These are phyloP conservation scores for Aspergillus homomorphus DNA, from an alignment of 495 filamentous ascomycete species.

Conservation along the genomic window DNA sequence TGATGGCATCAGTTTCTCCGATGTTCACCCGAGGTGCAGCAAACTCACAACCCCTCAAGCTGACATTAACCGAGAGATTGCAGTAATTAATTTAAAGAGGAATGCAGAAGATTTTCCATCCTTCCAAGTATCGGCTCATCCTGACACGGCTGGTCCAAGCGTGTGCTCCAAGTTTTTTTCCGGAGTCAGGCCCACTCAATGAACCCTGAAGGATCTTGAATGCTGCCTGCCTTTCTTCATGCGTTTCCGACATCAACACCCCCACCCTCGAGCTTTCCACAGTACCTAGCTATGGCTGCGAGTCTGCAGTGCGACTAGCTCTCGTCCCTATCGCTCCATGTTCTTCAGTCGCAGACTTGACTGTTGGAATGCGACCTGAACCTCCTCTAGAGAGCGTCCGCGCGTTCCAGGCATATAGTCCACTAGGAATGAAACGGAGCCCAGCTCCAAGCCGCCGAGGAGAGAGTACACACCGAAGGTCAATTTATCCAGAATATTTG, in stretches of 20 bases:
- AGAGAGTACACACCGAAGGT: background rate
- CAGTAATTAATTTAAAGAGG: background rate
- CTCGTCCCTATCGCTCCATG: background rate
- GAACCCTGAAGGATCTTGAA: background rate
- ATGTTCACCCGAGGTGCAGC: background rate
- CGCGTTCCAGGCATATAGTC: background rate
- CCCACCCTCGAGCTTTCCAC: background rate
- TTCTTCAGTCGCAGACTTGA: background rate
- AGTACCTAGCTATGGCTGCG: background rate
- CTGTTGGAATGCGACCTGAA: background rate
- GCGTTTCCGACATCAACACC: background rate
- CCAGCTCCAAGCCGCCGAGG: background rate
- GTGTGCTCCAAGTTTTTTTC: background rate
- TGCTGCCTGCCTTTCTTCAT: background rate
- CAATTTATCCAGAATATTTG: background rate
- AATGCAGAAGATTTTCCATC: background rate
- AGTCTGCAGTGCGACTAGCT: background rate
- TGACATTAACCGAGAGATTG: background rate
- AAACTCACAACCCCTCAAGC: background rate
- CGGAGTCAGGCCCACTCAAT: background rate
- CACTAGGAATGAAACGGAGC: background rate
- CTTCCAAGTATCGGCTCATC: background rate
- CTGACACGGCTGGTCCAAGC: background rate
- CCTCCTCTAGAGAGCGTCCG: background rate
- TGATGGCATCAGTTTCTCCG: background rate